These are phyloP conservation scores for Backusella luteola DNA, from an alignment of 192 early-diverging fungal genomes.

Conservation along the genomic window DNA sequence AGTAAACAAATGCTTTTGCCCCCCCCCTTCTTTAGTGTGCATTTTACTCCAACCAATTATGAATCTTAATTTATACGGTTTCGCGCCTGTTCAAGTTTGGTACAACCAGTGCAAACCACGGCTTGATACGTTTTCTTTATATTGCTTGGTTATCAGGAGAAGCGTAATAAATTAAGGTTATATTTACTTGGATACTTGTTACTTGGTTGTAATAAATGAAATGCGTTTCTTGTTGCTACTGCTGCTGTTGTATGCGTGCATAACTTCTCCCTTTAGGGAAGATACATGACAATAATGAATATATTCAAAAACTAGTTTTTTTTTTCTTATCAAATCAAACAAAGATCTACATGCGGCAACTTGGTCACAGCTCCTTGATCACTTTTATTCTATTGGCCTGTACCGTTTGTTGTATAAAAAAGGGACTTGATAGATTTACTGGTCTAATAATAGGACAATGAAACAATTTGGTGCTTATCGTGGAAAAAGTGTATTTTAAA, in stretches of 20 bases:
- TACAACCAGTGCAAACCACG: background rate
- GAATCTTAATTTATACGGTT: slow-evolving; percentile 2
- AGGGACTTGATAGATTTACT: background rate
- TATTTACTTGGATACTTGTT: background rate
- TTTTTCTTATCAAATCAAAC: background rate
- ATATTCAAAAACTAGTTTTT: background rate
- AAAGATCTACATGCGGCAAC: background rate
- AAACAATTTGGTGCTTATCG: background rate
- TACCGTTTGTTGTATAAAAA: background rate
- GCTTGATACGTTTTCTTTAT: background rate
- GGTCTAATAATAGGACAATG: background rate
- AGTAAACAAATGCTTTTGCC: background rate
- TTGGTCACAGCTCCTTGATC: background rate
- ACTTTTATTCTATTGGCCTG: background rate
- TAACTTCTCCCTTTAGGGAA: background rate
- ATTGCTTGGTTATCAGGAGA: background rate
- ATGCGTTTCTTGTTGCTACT: background rate
- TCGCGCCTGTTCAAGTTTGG: slow-evolving; percentile 3
- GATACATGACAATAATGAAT: background rate
- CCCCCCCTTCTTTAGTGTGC: background rate
- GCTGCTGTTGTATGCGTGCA: background rate
- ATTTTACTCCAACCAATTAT: background rate
- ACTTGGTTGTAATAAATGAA: background rate
- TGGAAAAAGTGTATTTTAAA: background rate
- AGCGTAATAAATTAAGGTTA: background rate